Percentiles rank a stretch among this genome's conserved stretches.
Evolutionary conservation across 371 early-diverging fungal species (phyloP).

Genomic region (Chytridium lagenaria): DNA sequence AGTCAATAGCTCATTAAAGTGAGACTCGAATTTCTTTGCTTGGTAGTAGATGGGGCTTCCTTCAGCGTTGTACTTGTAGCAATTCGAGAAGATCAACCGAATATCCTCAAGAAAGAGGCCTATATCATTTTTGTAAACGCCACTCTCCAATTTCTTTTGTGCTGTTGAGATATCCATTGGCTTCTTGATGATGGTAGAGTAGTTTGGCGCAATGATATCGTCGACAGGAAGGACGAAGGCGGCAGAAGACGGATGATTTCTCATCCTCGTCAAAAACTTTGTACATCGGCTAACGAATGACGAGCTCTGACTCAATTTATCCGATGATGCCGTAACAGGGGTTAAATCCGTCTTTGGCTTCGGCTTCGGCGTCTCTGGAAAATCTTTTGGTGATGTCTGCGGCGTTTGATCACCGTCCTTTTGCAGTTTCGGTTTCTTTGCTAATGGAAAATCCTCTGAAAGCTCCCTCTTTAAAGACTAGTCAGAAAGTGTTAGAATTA

Average conservation of each 20-base stretch:
- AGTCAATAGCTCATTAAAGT: slow-evolving; percentile 35
- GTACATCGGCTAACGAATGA: background rate
- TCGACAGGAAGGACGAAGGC: slow-evolving; percentile 76
- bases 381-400: background rate
- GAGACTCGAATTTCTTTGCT: slow-evolving; percentile 75
- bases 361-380: slow-evolving; percentile 6
- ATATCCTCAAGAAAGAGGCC: slow-evolving; percentile 77
- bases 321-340: background rate
- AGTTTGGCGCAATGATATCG: slow-evolving; percentile 70
- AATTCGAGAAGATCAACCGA: slow-evolving; percentile 80
- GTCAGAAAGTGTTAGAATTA: too few species aligned
- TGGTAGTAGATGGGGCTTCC: slow-evolving; percentile 75
- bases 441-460: background rate
- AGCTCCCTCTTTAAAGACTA: background rate
- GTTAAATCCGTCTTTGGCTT: background rate
- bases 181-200: slow-evolving; percentile 83
- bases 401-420: background rate
- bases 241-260: slow-evolving; percentile 61
- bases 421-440: background rate
- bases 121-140: slow-evolving; percentile 67
- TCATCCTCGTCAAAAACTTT: slow-evolving; percentile 60
- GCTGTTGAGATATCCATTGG: slow-evolving; percentile 98
- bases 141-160: slow-evolving; percentile 68
- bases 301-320: background rate
- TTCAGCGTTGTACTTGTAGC: slow-evolving; percentile 85